phyloP scores from a whole-genome alignment of 352 stramenopile species.

The Globisporangium uncinulatum region DNA sequence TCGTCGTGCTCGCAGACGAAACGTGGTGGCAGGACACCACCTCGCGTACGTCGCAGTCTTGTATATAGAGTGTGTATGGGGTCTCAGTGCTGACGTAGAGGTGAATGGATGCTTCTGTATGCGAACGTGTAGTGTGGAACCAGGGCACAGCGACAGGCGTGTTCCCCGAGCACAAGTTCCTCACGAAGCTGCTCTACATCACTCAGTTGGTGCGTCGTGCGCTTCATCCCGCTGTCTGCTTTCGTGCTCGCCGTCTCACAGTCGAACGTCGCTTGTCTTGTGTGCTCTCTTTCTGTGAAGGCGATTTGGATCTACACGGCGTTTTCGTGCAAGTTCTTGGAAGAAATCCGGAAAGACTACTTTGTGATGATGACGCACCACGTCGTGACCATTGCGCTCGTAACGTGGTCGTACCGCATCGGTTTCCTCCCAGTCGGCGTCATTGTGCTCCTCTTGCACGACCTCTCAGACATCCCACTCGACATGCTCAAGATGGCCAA shows the following conservation, averaged over 20 bases:
- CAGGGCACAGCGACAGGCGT: constrained; percentile 58
- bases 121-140: constrained; percentile 59
- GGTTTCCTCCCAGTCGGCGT: constrained; percentile 81
- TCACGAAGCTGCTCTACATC: constrained; percentile 80
- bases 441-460: constrained; percentile 79
- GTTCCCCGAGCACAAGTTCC: constrained; percentile 78
- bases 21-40: constrained; percentile 85
- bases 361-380: constrained; percentile 90
- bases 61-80: not conserved
- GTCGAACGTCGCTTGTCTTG: too few relatives aligned
- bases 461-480: constrained; percentile 85
- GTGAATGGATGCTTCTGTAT: not conserved
- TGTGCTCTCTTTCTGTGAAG: constrained; percentile 16
- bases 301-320: constrained; percentile 88
- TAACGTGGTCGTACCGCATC: constrained; percentile 79
- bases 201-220: constrained; percentile 54
- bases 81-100: not conserved
- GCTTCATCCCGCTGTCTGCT: not conserved
- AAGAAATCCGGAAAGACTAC: constrained; percentile 87
- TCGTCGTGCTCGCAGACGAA: constrained; percentile 74
- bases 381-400: constrained; percentile 80
- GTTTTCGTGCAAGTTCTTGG: constrained; percentile 87
- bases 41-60: constrained; percentile 36
- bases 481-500: constrained; percentile 90
- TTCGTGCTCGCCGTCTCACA: not conserved